Evolutionary conservation across 2,329 filamentous ascomycete species (phyloP).

Genomic region (Monosporascus sp.): DNA sequence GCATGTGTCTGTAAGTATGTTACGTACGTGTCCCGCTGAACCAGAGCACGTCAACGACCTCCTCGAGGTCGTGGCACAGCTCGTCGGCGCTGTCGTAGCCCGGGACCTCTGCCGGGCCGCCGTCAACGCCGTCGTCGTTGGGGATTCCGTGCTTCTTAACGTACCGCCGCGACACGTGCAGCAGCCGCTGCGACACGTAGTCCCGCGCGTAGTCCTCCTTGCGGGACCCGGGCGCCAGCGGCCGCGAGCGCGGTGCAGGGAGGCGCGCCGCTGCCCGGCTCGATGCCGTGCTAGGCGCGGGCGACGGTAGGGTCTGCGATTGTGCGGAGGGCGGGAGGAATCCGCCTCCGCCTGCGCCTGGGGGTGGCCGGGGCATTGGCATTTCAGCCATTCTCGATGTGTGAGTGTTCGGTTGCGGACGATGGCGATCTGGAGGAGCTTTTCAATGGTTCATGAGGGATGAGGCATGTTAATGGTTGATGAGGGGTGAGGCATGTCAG

Average conservation of each 20-base stretch:
- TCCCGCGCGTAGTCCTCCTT: slow-evolving; percentile 56
- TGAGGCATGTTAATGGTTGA: too few relatives aligned
- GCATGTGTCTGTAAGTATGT: not conserved
- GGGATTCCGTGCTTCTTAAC: slow-evolving; percentile 52
- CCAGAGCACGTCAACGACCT: slow-evolving; percentile 77
- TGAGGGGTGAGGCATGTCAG: not conserved
- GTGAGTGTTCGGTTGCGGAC: not conserved
- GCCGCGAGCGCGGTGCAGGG: slow-evolving; percentile 49
- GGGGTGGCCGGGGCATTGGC: not conserved
- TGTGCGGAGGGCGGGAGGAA: slow-evolving; percentile 37
- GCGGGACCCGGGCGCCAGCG: slow-evolving; percentile 49
- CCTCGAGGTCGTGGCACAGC: slow-evolving; percentile 68
- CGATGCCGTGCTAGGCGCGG: slow-evolving; percentile 47
- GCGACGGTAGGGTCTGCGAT: slow-evolving; percentile 42
- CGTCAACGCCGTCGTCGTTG: slow-evolving; percentile 33
- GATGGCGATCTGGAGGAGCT: not conserved
- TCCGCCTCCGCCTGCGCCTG: slow-evolving; percentile 44
- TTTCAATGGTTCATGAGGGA: not conserved
- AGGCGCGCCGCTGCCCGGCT: slow-evolving; percentile 34
- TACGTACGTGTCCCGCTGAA: slow-evolving; percentile 78
- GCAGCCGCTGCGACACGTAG: slow-evolving; percentile 49
- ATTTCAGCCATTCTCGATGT: slow-evolving; percentile 15
- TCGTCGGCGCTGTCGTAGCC: slow-evolving; percentile 61
- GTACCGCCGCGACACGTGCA: slow-evolving; percentile 52
- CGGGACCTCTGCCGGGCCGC: slow-evolving; percentile 27